Evolutionary conservation across 169 alveolate genomes (phyloP).

Genomic region (Hepatocystis sp.): DNA sequence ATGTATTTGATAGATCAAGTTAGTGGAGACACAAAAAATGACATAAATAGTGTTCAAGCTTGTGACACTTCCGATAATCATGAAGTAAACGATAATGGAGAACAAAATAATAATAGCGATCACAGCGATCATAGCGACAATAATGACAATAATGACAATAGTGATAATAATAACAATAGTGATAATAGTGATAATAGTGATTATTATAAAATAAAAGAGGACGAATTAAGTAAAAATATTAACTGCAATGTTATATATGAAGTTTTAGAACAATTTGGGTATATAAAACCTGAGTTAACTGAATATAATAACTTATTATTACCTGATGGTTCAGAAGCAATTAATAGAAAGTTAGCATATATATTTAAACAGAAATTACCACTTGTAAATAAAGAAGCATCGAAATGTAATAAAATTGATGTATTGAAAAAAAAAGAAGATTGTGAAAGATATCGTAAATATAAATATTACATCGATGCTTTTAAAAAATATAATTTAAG

Average conservation of each 20-base stretch:
- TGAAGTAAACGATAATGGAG: neutral
- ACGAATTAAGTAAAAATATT: slow-evolving; percentile 42
- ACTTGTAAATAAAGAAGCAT: slow-evolving; percentile 28
- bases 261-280: slow-evolving; percentile 58
- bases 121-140: neutral
- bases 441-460: slow-evolving; percentile 14
- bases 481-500: slow-evolving; percentile 48
- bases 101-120: neutral
- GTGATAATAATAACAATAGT: slow-evolving; percentile 3
- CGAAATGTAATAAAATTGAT: slow-evolving; percentile 52
- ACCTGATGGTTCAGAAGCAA: slow-evolving; percentile 91
- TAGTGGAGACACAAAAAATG: neutral
- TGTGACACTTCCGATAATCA: neutral
- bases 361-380: slow-evolving; percentile 86
- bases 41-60: neutral
- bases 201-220: slow-evolving; percentile 66
- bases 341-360: slow-evolving; percentile 87
- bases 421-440: slow-evolving; percentile 45
- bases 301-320: slow-evolving; percentile 86
- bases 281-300: slow-evolving; percentile 73
- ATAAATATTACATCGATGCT: slow-evolving; percentile 34
- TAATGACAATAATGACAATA: neutral
- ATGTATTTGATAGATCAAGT: too few relatives aligned
- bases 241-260: slow-evolving; percentile 32
- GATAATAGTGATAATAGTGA: slow-evolving; percentile 21